Base-by-base conservation (phyloP, 2,329 filamentous ascomycete genomes). In the Aspergillus uvarum region DNA sequence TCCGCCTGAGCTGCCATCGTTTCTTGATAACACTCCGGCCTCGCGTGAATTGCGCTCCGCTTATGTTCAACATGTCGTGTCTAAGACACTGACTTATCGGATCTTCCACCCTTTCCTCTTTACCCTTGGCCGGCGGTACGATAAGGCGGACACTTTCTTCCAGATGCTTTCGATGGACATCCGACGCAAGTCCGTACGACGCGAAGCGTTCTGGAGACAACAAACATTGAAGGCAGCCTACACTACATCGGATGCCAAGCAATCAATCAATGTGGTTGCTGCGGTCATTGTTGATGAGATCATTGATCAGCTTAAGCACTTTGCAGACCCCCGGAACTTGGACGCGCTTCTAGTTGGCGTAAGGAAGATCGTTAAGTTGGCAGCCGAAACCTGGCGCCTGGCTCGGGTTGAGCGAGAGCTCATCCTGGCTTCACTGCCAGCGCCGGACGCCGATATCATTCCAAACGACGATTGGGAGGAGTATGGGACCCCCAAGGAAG, bases 91-190 rank as follows among this genome's bases (percentile, higher is more conserved):
- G 54, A 84, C 81, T 7, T 81, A 81, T 65, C 78, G 82, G 42
- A 81, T 85, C 38, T 85, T 85, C 72, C 80, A 82, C 26, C 83
- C 83, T 1, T 86, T 85, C 74, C 66, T 86, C 24, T 86, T 86
- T 72, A 83, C 81, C 26, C 73, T 84, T 2, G 81, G 82, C 35
- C 79, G 80, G 50, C 74, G 81, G 35, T 82, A 82, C 65, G 82
- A 84, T 67, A 83, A 83, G 65, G 81, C 81, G n/a, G 82, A 85
- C 62, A 81, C 79, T 2, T 77, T 83, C 62, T 83, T 86, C 70
- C 76, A 80, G 59, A 80, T 81, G 61, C 78, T 85, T 62, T 84
- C 83, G 31, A 79, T 80, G 66, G 81, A 85, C 55, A 83, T 86
- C 54, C 80, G 83, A 35, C 79, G 80, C 56, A 85, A 85, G 65